Base-by-base conservation (phyloP, 345 rosid genomes). In the Melaleuca quinquenervia region DNA sequence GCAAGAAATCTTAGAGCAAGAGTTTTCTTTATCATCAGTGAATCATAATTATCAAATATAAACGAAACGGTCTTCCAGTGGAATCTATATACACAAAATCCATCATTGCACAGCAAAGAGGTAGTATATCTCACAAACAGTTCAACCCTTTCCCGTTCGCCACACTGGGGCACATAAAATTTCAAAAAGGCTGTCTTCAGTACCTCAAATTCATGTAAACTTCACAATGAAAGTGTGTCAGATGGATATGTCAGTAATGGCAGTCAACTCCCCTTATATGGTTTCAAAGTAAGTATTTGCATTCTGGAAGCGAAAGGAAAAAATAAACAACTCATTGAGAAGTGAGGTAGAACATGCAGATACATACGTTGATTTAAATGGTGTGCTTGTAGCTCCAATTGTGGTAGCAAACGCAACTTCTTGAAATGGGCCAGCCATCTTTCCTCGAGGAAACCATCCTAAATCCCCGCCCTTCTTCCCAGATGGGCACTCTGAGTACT, bases 391-490 rank as follows among this genome's bases (percentile, higher is more conserved):
- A 86, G 95, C 95, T 91, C 98, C 99, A 90, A 96, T 86, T 3
- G 87, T 91, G 13, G 99, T 95, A 91, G 75, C 90, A 87, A 97
- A 97, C 74, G 99, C 98, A 84, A 97, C 96, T 44, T 96, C 98
- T 86, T 95, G 99, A 90, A 97, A 97, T 18, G 98, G 99, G 16
- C 98, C 99, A 2, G 96, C 98, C 99, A 97, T 97, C 91, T 97
- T 97, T 45, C 99, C 99, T 6, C 98, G 91, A 6, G 98, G 99
- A 87, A 97, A 97, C 98, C 99, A 97, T 90, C 99, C 99, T 88
- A 97, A 93, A 89, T 97, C 99, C 36, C 99, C 99, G 15, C 99
- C 99, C 89, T 97, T 97, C 91, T 97, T 97, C 80, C 98, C 99
- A 16, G 99, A 97, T 41, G 98, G 98, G 62, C 98, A 97, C 86